phyloP scores from a whole-genome alignment of 192 early-diverging fungal genomes.

The Linnemannia zychae region DNA sequence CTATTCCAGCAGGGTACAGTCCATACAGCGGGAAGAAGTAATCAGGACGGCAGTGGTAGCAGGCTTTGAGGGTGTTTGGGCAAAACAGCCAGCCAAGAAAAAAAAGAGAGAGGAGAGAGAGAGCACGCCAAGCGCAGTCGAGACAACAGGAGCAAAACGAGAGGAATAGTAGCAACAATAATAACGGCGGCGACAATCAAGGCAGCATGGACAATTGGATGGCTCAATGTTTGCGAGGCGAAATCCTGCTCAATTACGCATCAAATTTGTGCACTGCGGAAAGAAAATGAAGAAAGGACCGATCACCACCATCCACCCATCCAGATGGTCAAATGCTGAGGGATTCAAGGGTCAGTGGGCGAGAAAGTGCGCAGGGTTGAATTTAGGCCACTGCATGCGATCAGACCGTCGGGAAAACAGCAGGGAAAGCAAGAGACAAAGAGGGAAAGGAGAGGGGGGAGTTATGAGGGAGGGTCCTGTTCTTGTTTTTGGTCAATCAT shows the following conservation, averaged over 20 bases:
- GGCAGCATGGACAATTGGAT: not conserved
- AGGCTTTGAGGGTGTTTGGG: no score
- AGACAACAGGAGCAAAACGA: not conserved
- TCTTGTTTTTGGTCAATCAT: no score
- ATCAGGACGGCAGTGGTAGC: not conserved
- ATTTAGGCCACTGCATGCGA: no score
- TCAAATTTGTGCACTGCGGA: not conserved
- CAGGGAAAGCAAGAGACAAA: not conserved
- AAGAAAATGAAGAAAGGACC: not conserved
- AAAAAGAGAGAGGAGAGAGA: not conserved
- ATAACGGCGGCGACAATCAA: not conserved
- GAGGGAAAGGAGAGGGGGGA: not conserved
- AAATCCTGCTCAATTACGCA: not conserved
- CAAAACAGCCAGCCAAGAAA: not conserved
- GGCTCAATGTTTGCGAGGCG: not conserved
- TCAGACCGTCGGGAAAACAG: not conserved
- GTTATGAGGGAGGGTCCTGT: no score
- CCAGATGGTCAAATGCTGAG: not conserved
- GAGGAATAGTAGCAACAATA: not conserved
- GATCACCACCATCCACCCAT: not conserved
- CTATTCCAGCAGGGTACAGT: not conserved
- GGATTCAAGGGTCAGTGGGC: not conserved
- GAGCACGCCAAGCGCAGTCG: conserved; percentile 10
- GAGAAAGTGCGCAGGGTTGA: no score
- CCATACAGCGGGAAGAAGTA: not conserved